Percentiles rank a stretch among this genome's conserved stretches.
Evolutionary conservation across 768 basidiomycete genomes (phyloP).

Genomic region (Psilocybe tampanensis): DNA sequence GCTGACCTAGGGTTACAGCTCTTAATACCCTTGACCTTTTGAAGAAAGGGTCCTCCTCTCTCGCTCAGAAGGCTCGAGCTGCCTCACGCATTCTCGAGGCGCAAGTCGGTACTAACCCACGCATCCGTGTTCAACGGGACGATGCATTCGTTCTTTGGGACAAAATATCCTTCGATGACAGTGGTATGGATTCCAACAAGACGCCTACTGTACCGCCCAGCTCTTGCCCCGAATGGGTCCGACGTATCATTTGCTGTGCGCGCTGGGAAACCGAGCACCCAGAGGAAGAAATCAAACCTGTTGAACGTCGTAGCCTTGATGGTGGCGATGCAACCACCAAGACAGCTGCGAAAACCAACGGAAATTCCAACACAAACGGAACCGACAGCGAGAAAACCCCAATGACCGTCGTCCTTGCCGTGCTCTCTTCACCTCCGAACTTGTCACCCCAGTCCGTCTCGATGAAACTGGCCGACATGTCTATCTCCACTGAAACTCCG

Average conservation of each 20-base stretch:
- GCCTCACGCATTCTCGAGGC: slow-evolving; percentile 90
- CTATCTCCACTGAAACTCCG: slow-evolving; percentile 25
- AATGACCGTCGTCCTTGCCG: slow-evolving; percentile 65
- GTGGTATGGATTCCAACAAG: slow-evolving; percentile 9
- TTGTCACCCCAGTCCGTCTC: slow-evolving; percentile 35
- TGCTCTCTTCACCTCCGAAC: slow-evolving; percentile 38
- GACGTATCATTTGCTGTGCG: slow-evolving; percentile 82
- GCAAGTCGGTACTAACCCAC: slow-evolving; percentile 80
- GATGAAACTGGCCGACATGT: slow-evolving; percentile 32
- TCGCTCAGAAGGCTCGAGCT: slow-evolving; percentile 82
- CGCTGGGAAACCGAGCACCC: slow-evolving; percentile 72
- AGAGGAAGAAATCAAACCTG: slow-evolving; percentile 22
- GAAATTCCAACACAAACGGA: background rate
- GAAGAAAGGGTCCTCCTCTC: slow-evolving; percentile 83
- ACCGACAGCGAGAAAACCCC: slow-evolving; percentile 6
- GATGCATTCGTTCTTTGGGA: slow-evolving; percentile 87
- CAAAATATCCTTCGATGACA: slow-evolving; percentile 55
- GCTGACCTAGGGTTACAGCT: slow-evolving; percentile 42
- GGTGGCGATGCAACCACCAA: background rate
- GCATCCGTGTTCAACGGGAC: slow-evolving; percentile 81
- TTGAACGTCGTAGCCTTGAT: background rate
- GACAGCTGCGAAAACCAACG: background rate
- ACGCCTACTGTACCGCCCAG: slow-evolving; percentile 14
- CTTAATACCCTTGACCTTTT: slow-evolving; percentile 90
- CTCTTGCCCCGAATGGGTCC: slow-evolving; percentile 80